Conservation (phyloP, 352 stramenopile species). For the Phytophthora podocarpi region DNA sequence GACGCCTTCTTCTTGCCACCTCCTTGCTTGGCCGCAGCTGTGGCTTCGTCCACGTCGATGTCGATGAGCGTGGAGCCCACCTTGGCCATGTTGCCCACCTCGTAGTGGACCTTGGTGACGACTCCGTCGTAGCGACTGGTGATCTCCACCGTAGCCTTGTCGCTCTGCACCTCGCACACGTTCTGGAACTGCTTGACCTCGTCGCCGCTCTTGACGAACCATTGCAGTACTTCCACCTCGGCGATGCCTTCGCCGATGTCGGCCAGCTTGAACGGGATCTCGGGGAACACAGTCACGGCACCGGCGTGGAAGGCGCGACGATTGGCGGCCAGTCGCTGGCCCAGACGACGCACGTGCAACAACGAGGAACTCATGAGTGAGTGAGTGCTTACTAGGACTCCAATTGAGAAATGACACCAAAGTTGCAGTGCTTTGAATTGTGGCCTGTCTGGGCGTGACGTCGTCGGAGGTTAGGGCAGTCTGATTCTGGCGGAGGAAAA, state of each 20-base stretch:
- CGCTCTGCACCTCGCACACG: slow-evolving; percentile 97
- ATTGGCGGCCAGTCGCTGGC: slow-evolving; percentile 16
- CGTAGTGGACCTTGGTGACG: slow-evolving; percentile 92
- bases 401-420: slow-evolving; percentile 23
- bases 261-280: slow-evolving; percentile 91
- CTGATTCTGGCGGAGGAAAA: slow-evolving; percentile 12
- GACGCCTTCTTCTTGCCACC: slow-evolving; percentile 33
- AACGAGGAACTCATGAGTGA: slow-evolving; percentile 18
- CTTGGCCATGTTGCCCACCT: slow-evolving; percentile 95
- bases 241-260: slow-evolving; percentile 99
- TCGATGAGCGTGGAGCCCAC: slow-evolving; percentile 94
- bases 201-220: slow-evolving; percentile 95
- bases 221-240: slow-evolving; percentile 98
- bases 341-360: slow-evolving; percentile 8
- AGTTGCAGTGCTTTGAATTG: slow-evolving; percentile 24
- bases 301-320: slow-evolving; percentile 55
- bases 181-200: slow-evolving; percentile 96
- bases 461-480: slow-evolving; percentile 20
- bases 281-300: slow-evolving; percentile 48
- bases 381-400: slow-evolving; percentile 4
- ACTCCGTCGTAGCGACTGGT: slow-evolving; percentile 97
- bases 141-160: slow-evolving; percentile 99
- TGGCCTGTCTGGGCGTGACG: slow-evolving; percentile 4
- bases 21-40: slow-evolving; percentile 50
- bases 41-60: slow-evolving; percentile 88